These are phyloP conservation scores for Lindgomyces ingoldianus DNA, from an alignment of 495 filamentous ascomycete species.

Conservation along the genomic window DNA sequence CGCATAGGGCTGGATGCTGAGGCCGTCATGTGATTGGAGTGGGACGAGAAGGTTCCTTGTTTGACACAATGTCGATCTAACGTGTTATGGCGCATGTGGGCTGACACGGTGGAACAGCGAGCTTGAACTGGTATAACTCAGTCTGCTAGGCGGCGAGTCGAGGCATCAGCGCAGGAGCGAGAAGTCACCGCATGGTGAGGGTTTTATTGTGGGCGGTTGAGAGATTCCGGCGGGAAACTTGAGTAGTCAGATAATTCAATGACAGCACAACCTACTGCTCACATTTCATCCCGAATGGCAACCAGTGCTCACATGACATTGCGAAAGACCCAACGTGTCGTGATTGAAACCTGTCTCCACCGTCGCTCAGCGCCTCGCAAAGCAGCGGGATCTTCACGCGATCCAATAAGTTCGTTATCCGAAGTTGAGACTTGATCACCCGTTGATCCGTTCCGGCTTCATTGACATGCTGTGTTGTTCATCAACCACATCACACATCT, in stretches of 20 bases:
- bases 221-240: too few relatives aligned
- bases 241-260: background rate
- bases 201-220: background rate
- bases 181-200: background rate
- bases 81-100: background rate
- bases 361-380: background rate
- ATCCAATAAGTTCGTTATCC: background rate
- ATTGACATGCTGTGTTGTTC: background rate
- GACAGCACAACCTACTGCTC: background rate
- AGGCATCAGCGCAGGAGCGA: background rate
- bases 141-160: background rate
- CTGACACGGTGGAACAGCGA: conserved; percentile 2
- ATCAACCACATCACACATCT: background rate
- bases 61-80: background rate
- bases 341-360: background rate
- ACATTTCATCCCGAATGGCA: background rate
- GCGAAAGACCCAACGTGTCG: background rate
- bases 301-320: background rate
- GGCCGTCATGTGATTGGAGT: background rate
- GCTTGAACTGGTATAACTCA: background rate
- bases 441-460: background rate
- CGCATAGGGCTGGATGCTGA: background rate
- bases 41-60: background rate
- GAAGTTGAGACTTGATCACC: background rate
- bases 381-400: background rate